phyloP scores from a whole-genome alignment of 2,329 filamentous ascomycete genomes.

The Didymella arachidicola region DNA sequence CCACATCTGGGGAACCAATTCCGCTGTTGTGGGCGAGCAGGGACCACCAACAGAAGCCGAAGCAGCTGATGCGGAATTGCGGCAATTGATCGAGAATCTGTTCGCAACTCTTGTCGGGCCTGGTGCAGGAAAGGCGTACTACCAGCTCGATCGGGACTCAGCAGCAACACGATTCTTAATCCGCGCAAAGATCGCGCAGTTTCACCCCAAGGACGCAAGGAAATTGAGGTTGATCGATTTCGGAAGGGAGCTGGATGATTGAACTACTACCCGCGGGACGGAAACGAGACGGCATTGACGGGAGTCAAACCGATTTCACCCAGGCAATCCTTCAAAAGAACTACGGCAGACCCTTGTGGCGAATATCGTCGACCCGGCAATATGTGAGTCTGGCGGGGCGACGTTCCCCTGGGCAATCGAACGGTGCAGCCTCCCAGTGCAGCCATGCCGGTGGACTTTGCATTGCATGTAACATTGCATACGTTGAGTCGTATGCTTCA shows the following conservation, averaged over 20 bases:
- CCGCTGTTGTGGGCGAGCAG: constrained; percentile 32
- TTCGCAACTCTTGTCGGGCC: constrained; percentile 52
- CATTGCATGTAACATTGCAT: neutral
- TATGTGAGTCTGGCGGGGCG: neutral
- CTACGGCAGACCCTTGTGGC: neutral
- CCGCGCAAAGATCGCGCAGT: constrained; percentile 63
- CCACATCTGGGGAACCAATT: constrained; percentile 55
- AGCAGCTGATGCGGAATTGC: constrained; percentile 58
- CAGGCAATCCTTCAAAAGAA: neutral
- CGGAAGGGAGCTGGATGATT: constrained; percentile 53
- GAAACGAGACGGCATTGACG: neutral
- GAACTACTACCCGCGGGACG: constrained; percentile 12
- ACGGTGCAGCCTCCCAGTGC: neutral
- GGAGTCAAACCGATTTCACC: neutral
- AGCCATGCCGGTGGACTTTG: neutral
- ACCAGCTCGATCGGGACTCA: constrained; percentile 59
- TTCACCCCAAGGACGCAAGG: constrained; percentile 62
- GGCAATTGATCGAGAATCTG: constrained; percentile 56
- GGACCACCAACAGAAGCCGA: constrained; percentile 55
- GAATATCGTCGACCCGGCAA: neutral
- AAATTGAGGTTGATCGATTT: constrained; percentile 63
- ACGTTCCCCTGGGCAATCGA: neutral
- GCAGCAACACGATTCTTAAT: constrained; percentile 63
- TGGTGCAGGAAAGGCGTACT: constrained; percentile 54
- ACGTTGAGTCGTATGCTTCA: neutral